These are phyloP conservation scores for Monilinia polystroma DNA, from an alignment of 2,329 filamentous ascomycete genomes.

Conservation along the genomic window DNA sequence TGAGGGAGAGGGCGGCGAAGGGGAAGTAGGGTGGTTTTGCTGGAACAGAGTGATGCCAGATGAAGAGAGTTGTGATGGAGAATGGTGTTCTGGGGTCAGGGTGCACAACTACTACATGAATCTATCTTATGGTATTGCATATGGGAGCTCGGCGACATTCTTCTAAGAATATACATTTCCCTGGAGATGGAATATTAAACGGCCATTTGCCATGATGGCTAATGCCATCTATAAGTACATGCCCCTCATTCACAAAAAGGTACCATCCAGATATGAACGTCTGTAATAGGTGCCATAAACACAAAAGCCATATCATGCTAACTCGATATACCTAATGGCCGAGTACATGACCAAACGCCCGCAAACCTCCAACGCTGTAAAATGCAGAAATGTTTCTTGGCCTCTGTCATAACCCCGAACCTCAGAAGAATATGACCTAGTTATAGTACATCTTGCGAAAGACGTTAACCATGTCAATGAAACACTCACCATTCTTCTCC, in stretches of 20 bases:
- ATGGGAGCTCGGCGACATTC: not conserved
- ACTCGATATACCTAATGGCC: constrained; percentile 5
- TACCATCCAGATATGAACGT: constrained; percentile 25
- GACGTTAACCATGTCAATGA: not conserved
- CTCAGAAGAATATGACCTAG: not conserved
- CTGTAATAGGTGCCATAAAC: constrained; percentile 24
- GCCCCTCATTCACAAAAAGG: constrained; percentile 20
- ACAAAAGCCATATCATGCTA: constrained; percentile 20
- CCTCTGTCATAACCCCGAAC: not conserved
- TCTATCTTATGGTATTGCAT: not conserved
- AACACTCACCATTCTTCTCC: constrained; percentile 25
- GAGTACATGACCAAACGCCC: constrained; percentile 29
- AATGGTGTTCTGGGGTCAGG: not conserved
- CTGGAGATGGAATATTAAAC: not conserved
- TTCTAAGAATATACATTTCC: not conserved
- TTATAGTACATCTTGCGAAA: not conserved
- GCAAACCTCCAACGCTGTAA: constrained; percentile 26
- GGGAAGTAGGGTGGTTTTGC: constrained; percentile 21
- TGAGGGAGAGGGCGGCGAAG: constrained; percentile 30
- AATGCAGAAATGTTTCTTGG: constrained; percentile 25
- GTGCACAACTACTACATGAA: constrained; percentile 9
- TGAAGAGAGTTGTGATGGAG: not conserved
- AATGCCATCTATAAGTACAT: constrained; percentile 30
- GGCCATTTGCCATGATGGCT: constrained; percentile 18
- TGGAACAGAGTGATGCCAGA: constrained; percentile 11